Evolutionary conservation across 2,329 filamentous ascomycete species (phyloP).

Genomic region (Colletotrichum incanum): DNA sequence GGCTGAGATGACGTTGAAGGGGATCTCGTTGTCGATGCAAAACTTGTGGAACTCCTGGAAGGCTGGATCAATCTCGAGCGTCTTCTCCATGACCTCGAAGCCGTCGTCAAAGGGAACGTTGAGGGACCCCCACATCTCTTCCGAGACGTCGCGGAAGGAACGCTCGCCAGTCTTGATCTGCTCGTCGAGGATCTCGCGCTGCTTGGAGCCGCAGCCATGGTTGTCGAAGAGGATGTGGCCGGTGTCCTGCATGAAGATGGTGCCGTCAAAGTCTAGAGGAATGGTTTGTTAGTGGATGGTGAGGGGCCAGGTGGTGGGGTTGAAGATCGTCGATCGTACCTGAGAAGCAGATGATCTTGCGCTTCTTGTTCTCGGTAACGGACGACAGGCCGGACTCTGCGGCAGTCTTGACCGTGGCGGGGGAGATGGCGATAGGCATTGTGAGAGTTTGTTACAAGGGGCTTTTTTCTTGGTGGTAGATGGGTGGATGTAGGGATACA

Average conservation of each 20-base stretch:
- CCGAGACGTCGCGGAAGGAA: conserved; percentile 79
- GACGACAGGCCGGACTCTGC: conserved; percentile 39
- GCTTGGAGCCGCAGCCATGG: conserved; percentile 73
- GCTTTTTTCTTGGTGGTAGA: neutral
- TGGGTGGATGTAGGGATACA: conserved; percentile 10
- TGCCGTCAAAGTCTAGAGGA: conserved; percentile 76
- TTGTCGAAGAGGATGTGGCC: conserved; percentile 79
- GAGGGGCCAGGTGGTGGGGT: neutral
- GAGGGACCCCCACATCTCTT: conserved; percentile 80
- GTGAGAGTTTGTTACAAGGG: conserved; percentile 43
- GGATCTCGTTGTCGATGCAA: conserved; percentile 74
- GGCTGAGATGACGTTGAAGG: conserved; percentile 80
- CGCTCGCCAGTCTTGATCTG: conserved; percentile 77
- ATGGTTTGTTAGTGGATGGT: conserved; percentile 41
- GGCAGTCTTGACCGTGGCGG: conserved; percentile 51
- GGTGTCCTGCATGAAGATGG: conserved; percentile 81
- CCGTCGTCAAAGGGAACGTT: conserved; percentile 78
- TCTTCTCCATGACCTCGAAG: conserved; percentile 75
- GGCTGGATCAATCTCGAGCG: conserved; percentile 74
- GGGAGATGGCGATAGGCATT: conserved; percentile 58
- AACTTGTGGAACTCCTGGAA: conserved; percentile 77
- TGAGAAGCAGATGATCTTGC: conserved; percentile 73
- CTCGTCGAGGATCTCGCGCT: conserved; percentile 70
- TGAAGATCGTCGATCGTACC: conserved; percentile 54
- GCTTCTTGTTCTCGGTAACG: conserved; percentile 57